These are phyloP conservation scores for Candida sphagnicola DNA, from an alignment of 805 yeast genomes.

Conservation along the genomic window DNA sequence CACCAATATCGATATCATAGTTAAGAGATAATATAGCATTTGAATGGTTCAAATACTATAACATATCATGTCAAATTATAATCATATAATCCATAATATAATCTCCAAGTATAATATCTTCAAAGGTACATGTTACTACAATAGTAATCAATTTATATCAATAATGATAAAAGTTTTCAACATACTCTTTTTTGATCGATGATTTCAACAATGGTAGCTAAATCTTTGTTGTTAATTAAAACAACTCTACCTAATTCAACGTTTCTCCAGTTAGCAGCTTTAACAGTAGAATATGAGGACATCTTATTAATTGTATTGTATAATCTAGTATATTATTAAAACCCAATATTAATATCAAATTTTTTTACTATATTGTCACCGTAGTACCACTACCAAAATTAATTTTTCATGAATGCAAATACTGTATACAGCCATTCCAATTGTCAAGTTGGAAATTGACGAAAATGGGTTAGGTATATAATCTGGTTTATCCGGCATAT, in stretches of 20 bases:
- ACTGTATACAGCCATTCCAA: neutral
- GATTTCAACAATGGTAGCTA: constrained; percentile 97
- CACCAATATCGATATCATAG: neutral
- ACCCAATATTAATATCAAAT: neutral
- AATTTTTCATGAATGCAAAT: neutral
- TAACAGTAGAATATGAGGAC: constrained; percentile 58
- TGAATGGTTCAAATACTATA: neutral
- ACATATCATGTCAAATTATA: neutral
- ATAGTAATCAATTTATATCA: constrained; percentile 44
- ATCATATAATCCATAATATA: neutral
- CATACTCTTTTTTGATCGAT: constrained; percentile 98
- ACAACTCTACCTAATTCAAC: constrained; percentile 99
- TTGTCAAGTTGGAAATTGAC: too few species aligned
- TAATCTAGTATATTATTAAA: neutral
- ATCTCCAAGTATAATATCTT: neutral
- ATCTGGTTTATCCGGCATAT: too few species aligned
- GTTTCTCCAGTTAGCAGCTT: constrained; percentile 98
- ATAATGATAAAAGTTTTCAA: constrained; percentile 17
- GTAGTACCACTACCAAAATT: neutral
- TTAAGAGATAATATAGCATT: neutral
- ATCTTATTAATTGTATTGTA: constrained; percentile 12
- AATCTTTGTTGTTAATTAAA: constrained; percentile 78
- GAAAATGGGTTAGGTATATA: too few species aligned
- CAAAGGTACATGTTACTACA: neutral
- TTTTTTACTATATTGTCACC: neutral